phyloP scores from a whole-genome alignment of 1,139 yeast species.

The Hyphopichia khmerensis region DNA sequence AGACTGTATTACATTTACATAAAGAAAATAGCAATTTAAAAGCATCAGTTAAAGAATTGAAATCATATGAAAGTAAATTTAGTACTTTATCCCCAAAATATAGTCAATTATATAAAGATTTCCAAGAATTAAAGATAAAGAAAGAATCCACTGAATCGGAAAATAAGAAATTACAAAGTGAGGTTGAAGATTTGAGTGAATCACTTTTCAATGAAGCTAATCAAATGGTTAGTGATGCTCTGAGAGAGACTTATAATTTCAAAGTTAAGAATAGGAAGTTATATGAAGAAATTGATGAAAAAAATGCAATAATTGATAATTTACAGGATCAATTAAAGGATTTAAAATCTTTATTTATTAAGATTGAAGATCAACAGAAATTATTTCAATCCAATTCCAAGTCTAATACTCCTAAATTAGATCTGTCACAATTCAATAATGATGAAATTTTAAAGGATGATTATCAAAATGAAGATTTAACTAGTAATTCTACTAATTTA shows the following conservation, averaged over 20 bases:
- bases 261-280: conserved; percentile 58
- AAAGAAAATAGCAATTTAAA: conserved; percentile 29
- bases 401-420: conserved; percentile 12
- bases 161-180: conserved; percentile 57
- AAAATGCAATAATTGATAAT: conserved; percentile 64
- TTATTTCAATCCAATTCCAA: conserved; percentile 3
- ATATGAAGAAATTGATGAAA: conserved; percentile 67
- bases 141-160: conserved; percentile 57
- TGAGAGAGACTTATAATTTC: conserved; percentile 54
- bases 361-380: conserved; percentile 34
- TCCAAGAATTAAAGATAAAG: conserved; percentile 30
- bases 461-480: neutral
- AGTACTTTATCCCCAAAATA: conserved; percentile 27
- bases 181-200: conserved; percentile 76
- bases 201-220: conserved; percentile 80
- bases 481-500: neutral
- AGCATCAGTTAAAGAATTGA: conserved; percentile 15
- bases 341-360: conserved; percentile 54
- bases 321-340: conserved; percentile 69
- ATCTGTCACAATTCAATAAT: neutral
- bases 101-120: conserved; percentile 29
- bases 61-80: conserved; percentile 25
- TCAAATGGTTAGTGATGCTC: conserved; percentile 72
- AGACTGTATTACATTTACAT: conserved; percentile 32
- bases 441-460: conserved; percentile 3